Base-by-base conservation (phyloP, 345 rosid species). In the Streptanthus diversifolius region DNA sequence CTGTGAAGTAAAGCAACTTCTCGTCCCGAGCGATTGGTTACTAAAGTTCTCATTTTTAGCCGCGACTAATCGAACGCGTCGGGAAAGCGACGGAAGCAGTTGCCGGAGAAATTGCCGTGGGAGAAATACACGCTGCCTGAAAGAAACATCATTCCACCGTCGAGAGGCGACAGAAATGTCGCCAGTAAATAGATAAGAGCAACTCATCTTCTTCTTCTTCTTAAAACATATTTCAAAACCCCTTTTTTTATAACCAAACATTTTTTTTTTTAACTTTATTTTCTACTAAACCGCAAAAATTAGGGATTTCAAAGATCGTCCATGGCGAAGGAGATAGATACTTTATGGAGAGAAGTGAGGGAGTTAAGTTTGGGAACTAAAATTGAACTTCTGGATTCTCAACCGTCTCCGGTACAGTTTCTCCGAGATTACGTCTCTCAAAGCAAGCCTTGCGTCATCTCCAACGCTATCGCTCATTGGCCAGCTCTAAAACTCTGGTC, bases 361-460 rank as follows among this genome's bases (percentile, higher is more conserved):
- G 96, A 88, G 68, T 66, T 93, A 7, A 80, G 60, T 47, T 70
- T 64, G 32, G 72, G 66, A 57, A 48, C 73, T 43, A 43, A 48
- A 61, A 73, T 89, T 10, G 83, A 84, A 14, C 82, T 77, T 22
- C 81, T 92, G 9, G 35, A 77, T 6, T 76, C 86, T 3, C 74
- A 89, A 0, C 97, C 97, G 18, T 47, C 86, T 21, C 86, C 97
- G 0, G 77, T 90, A 15, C 74, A 80, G n/a, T 90, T 93, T 80
- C 82, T 88, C 19, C 65, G 96, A 43, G 79, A 81, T 56, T 85
- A 77, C 66, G 92, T 93, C 4, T 87, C 93, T 29, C 89, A 79
- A 40, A 93, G 81, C 85, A 90, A 84, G 62, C 98, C 96, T 43
- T 93, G 95, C 80, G 58, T 88, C 30, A 86, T 90, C 80, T 85